Evolutionary conservation across 2,329 filamentous ascomycete genomes (phyloP), one percentile per base, ranked within the genome.

Genomic region (Pleoardoris graminearum): DNA sequence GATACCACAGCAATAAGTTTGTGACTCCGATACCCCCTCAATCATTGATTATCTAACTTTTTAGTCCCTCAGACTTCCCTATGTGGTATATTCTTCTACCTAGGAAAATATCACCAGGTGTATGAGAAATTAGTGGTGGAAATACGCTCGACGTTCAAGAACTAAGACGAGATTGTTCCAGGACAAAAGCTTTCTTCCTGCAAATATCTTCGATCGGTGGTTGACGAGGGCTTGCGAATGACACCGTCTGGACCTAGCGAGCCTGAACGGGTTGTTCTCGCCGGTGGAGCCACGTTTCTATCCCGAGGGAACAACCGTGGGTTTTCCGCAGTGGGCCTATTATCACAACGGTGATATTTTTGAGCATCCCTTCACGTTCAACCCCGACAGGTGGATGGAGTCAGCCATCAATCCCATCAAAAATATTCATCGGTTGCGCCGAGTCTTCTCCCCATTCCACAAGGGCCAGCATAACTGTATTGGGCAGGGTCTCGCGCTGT

Each of bases 1-100:
- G 74, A 75, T 45, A 75, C 73, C 3, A 71, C 70, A 1, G 69
- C 69, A 3, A 73, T 69, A 16, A 62, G 68, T 30, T 50, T 71
- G 38, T 17, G 63, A 66, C 22, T 64, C 10, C 25, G n/a, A n/a
- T 27, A 6, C 25, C 10, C 10, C 25, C 10, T 59, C 4, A n/a
- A n/a, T n/a, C n/a, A n/a, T n/a, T n/a, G n/a, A n/a, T n/a, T n/a
- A n/a, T n/a, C n/a, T n/a, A n/a, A n/a, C n/a, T n/a, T n/a, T n/a
- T n/a, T n/a, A n/a, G n/a, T n/a, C n/a, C n/a, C n/a, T n/a, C n/a
- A n/a, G n/a, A n/a, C n/a, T n/a, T n/a, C n/a, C n/a, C n/a, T n/a
- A n/a, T n/a, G n/a, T n/a, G n/a, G n/a, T n/a, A n/a, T n/a, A n/a
- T 59, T 74, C 49, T 71, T 70, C 57, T 72, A 74, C 55, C 60